These are phyloP conservation scores for Crepidotus variabilis DNA, from an alignment of 768 basidiomycete genomes.

Conservation along the genomic window DNA sequence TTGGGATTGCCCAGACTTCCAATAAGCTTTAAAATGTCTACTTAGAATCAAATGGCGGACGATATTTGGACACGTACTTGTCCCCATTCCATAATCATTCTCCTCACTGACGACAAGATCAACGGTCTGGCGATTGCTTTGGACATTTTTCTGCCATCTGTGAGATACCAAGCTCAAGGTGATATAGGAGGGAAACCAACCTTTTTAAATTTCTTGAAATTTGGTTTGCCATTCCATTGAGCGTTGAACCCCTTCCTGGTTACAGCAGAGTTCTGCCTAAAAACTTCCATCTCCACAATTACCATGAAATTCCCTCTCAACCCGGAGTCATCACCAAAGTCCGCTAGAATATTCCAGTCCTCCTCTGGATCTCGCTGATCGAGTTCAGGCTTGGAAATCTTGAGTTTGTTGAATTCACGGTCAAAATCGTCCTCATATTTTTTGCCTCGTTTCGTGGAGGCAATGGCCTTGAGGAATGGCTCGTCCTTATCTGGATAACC, in stretches of 20 bases:
- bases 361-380: slow-evolving; percentile 41
- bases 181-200: slow-evolving; percentile 27
- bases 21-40: slow-evolving; percentile 41
- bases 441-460: slow-evolving; percentile 68
- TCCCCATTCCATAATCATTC: slow-evolving; percentile 52
- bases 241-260: slow-evolving; percentile 14
- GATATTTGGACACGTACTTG: slow-evolving; percentile 30
- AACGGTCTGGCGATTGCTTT: slow-evolving; percentile 31
- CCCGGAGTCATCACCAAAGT: slow-evolving; percentile 60
- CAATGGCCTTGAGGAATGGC: slow-evolving; percentile 68
- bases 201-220: slow-evolving; percentile 81
- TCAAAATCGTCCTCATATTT: slow-evolving; percentile 68
- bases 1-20: slow-evolving; percentile 40
- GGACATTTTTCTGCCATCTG: slow-evolving; percentile 22
- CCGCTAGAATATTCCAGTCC: slow-evolving; percentile 58
- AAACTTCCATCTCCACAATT: slow-evolving; percentile 62
- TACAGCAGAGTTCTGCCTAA: slow-evolving; percentile 20
- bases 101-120: slow-evolving; percentile 50
- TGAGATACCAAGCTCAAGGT: neutral
- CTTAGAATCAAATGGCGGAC: neutral
- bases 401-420: slow-evolving; percentile 75
- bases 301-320: slow-evolving; percentile 80
- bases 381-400: slow-evolving; percentile 63
- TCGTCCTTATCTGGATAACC: slow-evolving; percentile 64
- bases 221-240: slow-evolving; percentile 48